Base-by-base conservation (phyloP, 148 eudicot genomes). In the Rhododendron henanense region DNA sequence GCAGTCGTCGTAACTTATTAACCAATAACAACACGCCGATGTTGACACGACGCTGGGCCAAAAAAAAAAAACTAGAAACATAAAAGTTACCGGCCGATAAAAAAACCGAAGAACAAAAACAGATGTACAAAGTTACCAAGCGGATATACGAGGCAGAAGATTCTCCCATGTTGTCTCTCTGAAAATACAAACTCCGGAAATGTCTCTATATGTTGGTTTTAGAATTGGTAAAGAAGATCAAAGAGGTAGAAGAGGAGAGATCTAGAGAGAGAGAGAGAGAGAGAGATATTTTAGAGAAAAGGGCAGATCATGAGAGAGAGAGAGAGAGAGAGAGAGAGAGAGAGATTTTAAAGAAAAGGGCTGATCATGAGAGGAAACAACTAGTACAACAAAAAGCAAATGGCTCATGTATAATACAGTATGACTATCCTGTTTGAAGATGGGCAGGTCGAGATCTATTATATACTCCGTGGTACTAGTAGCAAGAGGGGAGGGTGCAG, bases 101-200 rank as follows among this genome's bases (percentile, higher is more conserved):
- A 10, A 59, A 23, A 18, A 13, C 0, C 0, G 1, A 81, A 57
- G 61, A 11, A 82, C 3, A 39, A 5, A 57, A 10, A 51, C 5
- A 74, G 13, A 65, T 35, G 18, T 41, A 1, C n/a, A n/a, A n/a
- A 61, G 53, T 63, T 88, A 90, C 91, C 91, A 83, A 74, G 59
- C 25, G 91, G 81, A 90, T 87, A n/a, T 87, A 90, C 15, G 89
- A 84, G 73, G 91, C 84, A 28, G 91, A 79, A 84, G 88, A 87
- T 75, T 87, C 89, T 14, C 80, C 88, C 91, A 90, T 90, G 85
- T 10, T 81, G 39, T 11, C 13, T 47, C 39, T 71, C 21, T 61
- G 2, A 8, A 10, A 15, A 25, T 45, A 41, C 10, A 10, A 48
- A 19, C 16, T 10, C 61, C 18, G 4, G 4, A 15, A 44, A 63